Evolutionary conservation across 140 eudicot species (phyloP).

Genomic region (Flaveria floridana): DNA sequence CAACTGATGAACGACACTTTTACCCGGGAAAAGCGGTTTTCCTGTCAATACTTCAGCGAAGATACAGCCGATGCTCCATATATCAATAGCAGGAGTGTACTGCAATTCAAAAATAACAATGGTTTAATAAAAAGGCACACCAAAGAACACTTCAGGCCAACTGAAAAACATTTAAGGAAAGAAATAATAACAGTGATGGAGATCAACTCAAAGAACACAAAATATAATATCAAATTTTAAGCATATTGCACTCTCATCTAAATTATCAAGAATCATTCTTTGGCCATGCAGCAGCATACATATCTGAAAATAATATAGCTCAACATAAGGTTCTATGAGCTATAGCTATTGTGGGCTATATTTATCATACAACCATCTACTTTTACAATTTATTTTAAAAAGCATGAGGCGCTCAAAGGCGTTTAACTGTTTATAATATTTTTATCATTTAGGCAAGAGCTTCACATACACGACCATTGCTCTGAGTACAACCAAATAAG

Average conservation of each 20-base stretch:
- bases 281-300: conserved; percentile 41
- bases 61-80: conserved; percentile 96
- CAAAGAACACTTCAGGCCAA: background rate
- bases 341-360: no score
- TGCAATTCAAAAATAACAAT: conserved; percentile 42
- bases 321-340: no score
- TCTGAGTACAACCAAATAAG: no score
- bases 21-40: conserved; percentile 91
- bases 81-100: conserved; percentile 97
- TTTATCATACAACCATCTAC: no score
- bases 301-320: no score
- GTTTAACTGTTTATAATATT: no score
- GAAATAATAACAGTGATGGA: background rate
- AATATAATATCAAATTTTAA: background rate
- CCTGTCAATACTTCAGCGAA: conserved; percentile 91
- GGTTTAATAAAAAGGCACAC: background rate
- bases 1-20: conserved; percentile 93
- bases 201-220: conserved; percentile 12
- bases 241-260: conserved; percentile 26
- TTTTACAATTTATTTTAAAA: background rate
- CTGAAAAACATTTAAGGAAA: background rate
- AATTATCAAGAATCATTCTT: conserved; percentile 34
- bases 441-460: background rate
- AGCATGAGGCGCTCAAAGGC: background rate
- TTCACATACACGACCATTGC: background rate